phyloP scores from a whole-genome alignment of 2,329 filamentous ascomycete species.

The Fusarium multiceps region DNA sequence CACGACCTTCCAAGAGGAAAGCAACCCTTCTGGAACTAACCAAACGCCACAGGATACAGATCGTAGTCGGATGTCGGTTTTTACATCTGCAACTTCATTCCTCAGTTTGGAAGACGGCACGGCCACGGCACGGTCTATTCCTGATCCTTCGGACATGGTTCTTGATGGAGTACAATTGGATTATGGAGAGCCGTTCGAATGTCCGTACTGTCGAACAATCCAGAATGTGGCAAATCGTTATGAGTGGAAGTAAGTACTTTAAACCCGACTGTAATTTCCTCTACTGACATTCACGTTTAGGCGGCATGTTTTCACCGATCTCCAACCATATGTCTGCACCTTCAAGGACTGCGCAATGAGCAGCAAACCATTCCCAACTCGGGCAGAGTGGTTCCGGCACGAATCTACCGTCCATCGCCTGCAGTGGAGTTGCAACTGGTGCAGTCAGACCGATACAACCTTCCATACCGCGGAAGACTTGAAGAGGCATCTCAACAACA shows the following conservation, averaged over 20 bases:
- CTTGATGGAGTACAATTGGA: not conserved
- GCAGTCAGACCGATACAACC: rapidly evolving
- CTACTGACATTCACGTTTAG: not conserved
- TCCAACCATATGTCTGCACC: not conserved
- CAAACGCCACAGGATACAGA: not conserved
- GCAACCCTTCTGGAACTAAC: rapidly evolving
- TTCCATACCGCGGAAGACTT: rapidly evolving
- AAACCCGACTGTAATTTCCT: rapidly evolving
- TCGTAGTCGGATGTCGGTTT: not conserved
- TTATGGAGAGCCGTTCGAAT: not conserved
- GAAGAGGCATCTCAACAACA: not conserved
- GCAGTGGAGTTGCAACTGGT: not conserved
- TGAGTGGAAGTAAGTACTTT: not conserved
- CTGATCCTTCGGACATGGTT: rapidly evolving
- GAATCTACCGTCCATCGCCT: not conserved
- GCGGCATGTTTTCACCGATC: not conserved
- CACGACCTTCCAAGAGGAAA: not conserved
- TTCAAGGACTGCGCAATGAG: not conserved
- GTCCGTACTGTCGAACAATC: not conserved
- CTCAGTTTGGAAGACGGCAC: not conserved
- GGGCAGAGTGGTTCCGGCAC: not conserved
- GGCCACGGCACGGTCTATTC: rapidly evolving
- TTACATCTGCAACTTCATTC: not conserved
- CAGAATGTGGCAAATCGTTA: not conserved
- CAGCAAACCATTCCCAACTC: not conserved